phyloP scores from a whole-genome alignment of 768 basidiomycete genomes.

The Lactarius psammicola region DNA sequence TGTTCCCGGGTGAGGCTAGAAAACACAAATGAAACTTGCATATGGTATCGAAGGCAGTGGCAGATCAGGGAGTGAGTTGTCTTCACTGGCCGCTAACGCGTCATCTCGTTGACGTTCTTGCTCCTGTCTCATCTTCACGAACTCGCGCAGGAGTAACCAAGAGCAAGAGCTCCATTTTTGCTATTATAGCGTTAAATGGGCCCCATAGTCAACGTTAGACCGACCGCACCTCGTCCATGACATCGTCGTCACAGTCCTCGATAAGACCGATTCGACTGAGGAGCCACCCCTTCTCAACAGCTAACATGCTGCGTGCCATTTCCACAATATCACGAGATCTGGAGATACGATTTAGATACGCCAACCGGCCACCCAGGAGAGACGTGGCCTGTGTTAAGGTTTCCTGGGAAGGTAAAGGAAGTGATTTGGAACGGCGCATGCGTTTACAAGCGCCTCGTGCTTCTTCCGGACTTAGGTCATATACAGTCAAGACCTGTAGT shows the following conservation, averaged over 20 bases:
- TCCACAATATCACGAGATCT: conserved; percentile 58
- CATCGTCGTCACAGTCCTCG: conserved; percentile 78
- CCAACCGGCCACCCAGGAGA: conserved; percentile 73
- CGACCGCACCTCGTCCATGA: conserved; percentile 77
- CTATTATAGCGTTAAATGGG: conserved; percentile 34
- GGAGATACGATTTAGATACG: conserved; percentile 70
- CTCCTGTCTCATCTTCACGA: conserved; percentile 59
- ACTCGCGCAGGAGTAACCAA: conserved; percentile 73
- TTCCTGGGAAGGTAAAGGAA: conserved; percentile 37
- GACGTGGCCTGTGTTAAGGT: conserved; percentile 50
- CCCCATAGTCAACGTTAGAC: background rate
- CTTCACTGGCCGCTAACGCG: conserved; percentile 39
- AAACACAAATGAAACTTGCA: conserved; percentile 38
- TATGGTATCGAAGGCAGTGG: conserved; percentile 64
- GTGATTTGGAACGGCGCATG: conserved; percentile 48
- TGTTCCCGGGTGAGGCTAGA: background rate
- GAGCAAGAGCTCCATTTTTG: conserved; percentile 84
- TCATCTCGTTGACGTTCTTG: conserved; percentile 46
- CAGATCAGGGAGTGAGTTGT: conserved; percentile 42
- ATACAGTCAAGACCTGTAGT: conserved; percentile 63
- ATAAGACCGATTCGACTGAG: conserved; percentile 79
- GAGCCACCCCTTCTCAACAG: conserved; percentile 78
- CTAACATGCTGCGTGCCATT: conserved; percentile 62
- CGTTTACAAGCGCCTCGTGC: conserved; percentile 55
- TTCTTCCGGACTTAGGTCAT: conserved; percentile 61